These are phyloP conservation scores for Aphanoascus verrucosus DNA, from an alignment of 2,329 filamentous ascomycete genomes.

Conservation along the genomic window DNA sequence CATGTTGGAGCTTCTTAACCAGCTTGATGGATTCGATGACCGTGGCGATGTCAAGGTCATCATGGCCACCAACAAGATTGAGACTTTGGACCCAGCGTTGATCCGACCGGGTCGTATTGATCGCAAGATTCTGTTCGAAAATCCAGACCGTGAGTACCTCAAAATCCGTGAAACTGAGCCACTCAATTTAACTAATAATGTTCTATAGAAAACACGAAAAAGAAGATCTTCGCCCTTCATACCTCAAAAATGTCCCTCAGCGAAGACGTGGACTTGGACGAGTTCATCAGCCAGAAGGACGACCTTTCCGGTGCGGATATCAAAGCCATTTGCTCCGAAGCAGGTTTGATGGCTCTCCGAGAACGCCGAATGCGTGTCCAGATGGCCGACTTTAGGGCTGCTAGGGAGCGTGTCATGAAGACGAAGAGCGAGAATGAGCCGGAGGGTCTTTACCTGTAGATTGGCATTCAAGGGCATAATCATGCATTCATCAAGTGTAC, in stretches of 20 bases:
- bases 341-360: constrained; percentile 82
- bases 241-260: constrained; percentile 97
- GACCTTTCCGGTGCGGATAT: constrained; percentile 95
- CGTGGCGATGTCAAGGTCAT: constrained; percentile 98
- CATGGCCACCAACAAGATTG: constrained; percentile 99
- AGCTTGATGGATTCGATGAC: constrained; percentile 97
- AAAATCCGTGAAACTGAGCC: not conserved
- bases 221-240: constrained; percentile 97
- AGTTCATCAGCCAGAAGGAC: constrained; percentile 98
- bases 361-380: constrained; percentile 96
- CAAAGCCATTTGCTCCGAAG: constrained; percentile 97
- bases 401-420: constrained; percentile 87
- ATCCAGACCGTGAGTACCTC: constrained; percentile 51
- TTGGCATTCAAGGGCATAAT: not conserved
- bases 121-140: constrained; percentile 81
- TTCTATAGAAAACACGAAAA: constrained; percentile 63
- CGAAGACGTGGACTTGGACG: constrained; percentile 93
- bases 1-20: constrained; percentile 96
- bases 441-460: constrained; percentile 94
- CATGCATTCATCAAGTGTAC: constrained; percentile 2
- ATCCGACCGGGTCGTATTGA: constrained; percentile 97
- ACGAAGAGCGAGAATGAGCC: constrained; percentile 98
- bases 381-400: constrained; percentile 94
- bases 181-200: not conserved
- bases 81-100: constrained; percentile 87